Base-by-base conservation (phyloP, 2,329 filamentous ascomycete species). In the Colletotrichum scovillei region DNA sequence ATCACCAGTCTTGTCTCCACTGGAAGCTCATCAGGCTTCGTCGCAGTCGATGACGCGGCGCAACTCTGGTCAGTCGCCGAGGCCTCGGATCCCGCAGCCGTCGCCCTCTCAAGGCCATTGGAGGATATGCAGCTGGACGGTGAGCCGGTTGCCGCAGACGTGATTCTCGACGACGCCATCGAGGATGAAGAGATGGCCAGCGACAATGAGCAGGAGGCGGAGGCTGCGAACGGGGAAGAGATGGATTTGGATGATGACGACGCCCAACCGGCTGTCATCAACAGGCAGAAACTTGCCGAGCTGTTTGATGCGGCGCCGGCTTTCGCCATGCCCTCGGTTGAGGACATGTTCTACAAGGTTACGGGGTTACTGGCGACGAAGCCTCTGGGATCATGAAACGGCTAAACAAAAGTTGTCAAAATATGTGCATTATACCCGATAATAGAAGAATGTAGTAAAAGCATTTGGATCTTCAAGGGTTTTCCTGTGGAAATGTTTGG, bases 271-370 rank as follows among this genome's bases (percentile, higher is more conserved):
- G 88, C 89, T 7, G 90, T 95, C 22, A 89, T 95, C 22, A 86
- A 91, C 55, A 89, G 92, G 62, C 92, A 95, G 78, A 89, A 90
- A 75, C 83, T 95, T 67, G 88, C 92, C 6, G 88, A 91, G 63
- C 88, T 95, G 49, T 95, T 95, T 75, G 92, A 95, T 75, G 86
- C 88, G 16, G 90, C 90, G 2, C 91, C 92, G 2, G 89, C 91
- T 4, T 93, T 93, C 78, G 91, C 92, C 0, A 88, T 93, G 78
- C 91, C 92, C 26, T 90, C 92, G 12, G 89, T 95, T 26, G 91
- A 93, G 81, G 93, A 95, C 75, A 88, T 94, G 84, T 95, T 95
- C 79, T 91, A 92, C 81, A 90, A 91, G 81, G 91, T 96, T 52
- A 89, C 92, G 14, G 89, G 86, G 5, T 79, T 94, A 75, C 91